Evolutionary conservation across 2,329 filamentous ascomycete species (phyloP).

Genomic region (Neofusicoccum parvum): DNA sequence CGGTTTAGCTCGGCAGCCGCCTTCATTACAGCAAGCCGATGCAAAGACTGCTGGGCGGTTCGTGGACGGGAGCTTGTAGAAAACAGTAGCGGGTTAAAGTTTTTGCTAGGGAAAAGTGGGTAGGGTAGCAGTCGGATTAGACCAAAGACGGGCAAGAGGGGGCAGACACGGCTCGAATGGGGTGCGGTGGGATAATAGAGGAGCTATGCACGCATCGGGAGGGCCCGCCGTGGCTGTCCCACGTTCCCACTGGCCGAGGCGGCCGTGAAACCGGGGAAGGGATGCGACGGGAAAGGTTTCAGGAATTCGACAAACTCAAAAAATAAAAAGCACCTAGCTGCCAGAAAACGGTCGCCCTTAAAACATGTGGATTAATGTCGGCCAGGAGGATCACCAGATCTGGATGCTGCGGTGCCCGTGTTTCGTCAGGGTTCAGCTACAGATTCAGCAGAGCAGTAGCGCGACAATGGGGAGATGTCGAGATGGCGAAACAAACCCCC

Average conservation of each 20-base stretch:
- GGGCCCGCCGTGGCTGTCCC: conserved; percentile 7
- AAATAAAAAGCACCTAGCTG: neutral
- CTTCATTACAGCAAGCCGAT: too few relatives aligned
- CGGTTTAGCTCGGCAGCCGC: too few relatives aligned
- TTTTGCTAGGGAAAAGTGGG: too few relatives aligned
- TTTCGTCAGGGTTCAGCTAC: neutral
- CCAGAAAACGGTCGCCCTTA: neutral
- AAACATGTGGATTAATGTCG: neutral
- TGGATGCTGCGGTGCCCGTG: neutral
- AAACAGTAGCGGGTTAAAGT: too few relatives aligned
- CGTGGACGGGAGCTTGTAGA: too few relatives aligned
- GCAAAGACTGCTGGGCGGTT: too few relatives aligned
- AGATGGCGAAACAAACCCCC: neutral
- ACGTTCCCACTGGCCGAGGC: neutral
- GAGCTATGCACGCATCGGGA: conserved; percentile 14
- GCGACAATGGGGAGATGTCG: neutral
- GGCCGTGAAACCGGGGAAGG: conserved; percentile 1
- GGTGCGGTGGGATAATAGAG: neutral
- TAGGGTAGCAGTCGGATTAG: too few relatives aligned
- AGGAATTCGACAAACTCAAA: neutral
- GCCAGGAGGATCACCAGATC: neutral
- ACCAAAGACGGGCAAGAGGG: neutral
- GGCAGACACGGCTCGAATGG: neutral
- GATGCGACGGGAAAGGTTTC: conserved; percentile 7
- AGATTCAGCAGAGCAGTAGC: neutral